Evolutionary conservation across 1,139 yeast genomes (phyloP), one percentile per base, ranked within the genome.

Genomic region (Taiozyma sp.): DNA sequence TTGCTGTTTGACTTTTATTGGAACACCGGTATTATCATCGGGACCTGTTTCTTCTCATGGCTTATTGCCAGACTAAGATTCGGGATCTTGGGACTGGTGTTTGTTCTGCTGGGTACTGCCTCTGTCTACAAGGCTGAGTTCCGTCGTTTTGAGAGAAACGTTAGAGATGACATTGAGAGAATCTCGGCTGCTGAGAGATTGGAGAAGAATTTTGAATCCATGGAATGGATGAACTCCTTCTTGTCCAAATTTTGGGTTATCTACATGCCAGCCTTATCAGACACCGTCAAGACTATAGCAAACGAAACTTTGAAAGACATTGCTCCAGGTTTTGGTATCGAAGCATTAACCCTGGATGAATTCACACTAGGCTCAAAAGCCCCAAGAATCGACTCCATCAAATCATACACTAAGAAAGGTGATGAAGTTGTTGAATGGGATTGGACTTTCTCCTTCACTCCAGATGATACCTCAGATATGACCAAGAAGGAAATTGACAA

Each of bases 201-300:
- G 57, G 87, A 82, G 53, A 75, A 78, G 48, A 79, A 77, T 60
- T 67, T 77, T 54, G 96, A 87, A 69, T 82, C 90, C 10, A 85
- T 87, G 81, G 82, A 83, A 57, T 87, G 96, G 96, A 68, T 87
- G 62, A 87, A 87, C 63, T 79, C 84, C 27, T 86, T 87, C 61
- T 68, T 87, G 66, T 83, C 83, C 48, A 87, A 87, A 66, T 86
- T 87, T 63, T 87, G 96, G 96, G 87, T 85, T 51, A 85, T 87
- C 57, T 87, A 87, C 61, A 87, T 87, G 96, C 93, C 93, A 43
- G 89, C 88, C 0, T 72, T 87, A 51, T 83, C 90, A n/a, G 88
- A 85, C 61, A 83, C 81, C 66, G 93, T 87, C 30, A 76, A 81
- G 69, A 79, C 76, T 49, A 80, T 79, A 62, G 85, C 89, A 19